Percentiles rank a stretch among this genome's conserved stretches.
These are phyloP conservation scores for Petasospora rhodanensis DNA, from an alignment of 1,139 yeast genomes.

Conservation along the genomic window DNA sequence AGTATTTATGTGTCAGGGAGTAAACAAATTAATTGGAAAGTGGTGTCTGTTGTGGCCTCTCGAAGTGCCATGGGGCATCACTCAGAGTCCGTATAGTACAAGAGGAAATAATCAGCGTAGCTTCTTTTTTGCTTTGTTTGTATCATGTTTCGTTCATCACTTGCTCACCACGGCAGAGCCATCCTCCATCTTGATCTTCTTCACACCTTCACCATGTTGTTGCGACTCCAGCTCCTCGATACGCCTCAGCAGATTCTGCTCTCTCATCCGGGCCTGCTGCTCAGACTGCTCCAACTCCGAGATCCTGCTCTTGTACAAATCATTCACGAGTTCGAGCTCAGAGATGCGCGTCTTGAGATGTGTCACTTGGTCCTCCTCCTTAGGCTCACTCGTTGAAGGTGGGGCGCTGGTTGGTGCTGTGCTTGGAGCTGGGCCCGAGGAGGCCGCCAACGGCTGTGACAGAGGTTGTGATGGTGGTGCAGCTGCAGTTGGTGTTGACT, in stretches of 20 bases:
- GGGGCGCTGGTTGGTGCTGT: too few species aligned
- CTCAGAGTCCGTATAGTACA: too few species aligned
- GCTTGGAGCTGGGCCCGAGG: too few species aligned
- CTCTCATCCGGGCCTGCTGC: constrained; percentile 51
- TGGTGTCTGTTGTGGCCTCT: too few species aligned
- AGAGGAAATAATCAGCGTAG: too few species aligned
- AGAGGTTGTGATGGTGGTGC: too few species aligned
- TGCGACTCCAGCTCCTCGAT: constrained; percentile 12
- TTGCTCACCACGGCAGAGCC: constrained; percentile 4
- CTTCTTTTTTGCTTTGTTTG: too few species aligned
- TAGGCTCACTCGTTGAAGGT: not conserved
- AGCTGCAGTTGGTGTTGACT: constrained; percentile 1
- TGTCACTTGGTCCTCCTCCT: constrained; percentile 39
- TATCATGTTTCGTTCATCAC: not conserved
- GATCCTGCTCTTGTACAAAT: constrained; percentile 75
- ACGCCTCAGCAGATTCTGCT: constrained; percentile 22
- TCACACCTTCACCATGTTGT: constrained; percentile 14
- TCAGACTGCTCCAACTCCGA: constrained; percentile 76
- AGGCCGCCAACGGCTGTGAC: too few species aligned
- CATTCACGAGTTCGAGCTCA: constrained; percentile 89
- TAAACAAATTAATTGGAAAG: too few species aligned
- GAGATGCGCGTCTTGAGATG: constrained; percentile 69
- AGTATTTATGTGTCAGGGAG: too few species aligned
- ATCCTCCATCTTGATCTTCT: constrained; percentile 18
- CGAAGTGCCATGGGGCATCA: too few species aligned